phyloP scores from a whole-genome alignment of 169 alveolate species.

The Cyclospora cayetanensis region DNA sequence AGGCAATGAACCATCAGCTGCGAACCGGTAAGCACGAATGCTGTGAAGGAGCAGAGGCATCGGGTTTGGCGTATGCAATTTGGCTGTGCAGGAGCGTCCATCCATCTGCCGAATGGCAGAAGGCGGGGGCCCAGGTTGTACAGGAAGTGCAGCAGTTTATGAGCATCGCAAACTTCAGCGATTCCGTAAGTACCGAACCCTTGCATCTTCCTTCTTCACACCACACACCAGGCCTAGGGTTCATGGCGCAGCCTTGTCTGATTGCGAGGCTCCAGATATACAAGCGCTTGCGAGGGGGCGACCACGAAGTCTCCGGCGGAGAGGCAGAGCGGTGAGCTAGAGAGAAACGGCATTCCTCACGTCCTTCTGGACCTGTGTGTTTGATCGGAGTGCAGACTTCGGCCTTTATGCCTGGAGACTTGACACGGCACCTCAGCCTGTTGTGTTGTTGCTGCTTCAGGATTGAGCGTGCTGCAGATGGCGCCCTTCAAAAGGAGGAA shows the following conservation, averaged over 20 bases:
- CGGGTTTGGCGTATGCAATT: not conserved
- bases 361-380: not conserved
- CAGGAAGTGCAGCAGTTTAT: slow-evolving; percentile 18
- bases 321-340: not conserved
- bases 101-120: not conserved
- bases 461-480: not conserved
- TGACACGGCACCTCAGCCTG: not conserved
- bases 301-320: not conserved
- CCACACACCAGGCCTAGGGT: not conserved
- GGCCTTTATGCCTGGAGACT: not conserved
- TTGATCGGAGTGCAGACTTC: not conserved
- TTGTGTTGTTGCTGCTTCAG: not conserved
- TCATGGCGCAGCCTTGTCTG: not conserved
- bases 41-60: no score
- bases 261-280: not conserved
- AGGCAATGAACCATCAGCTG: no score
- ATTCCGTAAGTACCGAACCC: not conserved
- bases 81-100: not conserved
- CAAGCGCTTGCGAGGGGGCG: not conserved
- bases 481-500: slow-evolving; percentile 4
- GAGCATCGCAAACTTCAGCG: slow-evolving; percentile 40
- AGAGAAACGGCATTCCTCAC: not conserved
- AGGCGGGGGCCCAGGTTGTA: slow-evolving; percentile 31
- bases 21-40: no score
- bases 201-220: not conserved